Base-by-base conservation (phyloP, 805 yeast species). In the Scheffersomyces stipitis region DNA sequence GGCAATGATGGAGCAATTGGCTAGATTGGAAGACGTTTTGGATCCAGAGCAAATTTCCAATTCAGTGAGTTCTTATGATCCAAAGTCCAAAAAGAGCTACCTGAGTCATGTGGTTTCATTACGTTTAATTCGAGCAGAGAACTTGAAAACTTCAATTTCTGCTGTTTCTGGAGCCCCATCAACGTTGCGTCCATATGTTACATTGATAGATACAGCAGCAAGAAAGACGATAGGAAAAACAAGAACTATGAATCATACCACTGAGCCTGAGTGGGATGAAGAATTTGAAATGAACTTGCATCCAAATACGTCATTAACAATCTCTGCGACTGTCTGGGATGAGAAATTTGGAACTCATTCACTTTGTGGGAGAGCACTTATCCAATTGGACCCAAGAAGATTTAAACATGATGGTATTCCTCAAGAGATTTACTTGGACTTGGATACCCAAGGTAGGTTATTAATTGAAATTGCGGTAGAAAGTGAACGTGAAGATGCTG, bases 211-310 rank as follows among this genome's bases (percentile, higher is more conserved):
- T 48, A 73, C 81, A 4, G 60, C 59, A 26, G 69, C 70, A 2
- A 68, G 76, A 26, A 69, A 64, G 34, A 78, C 79, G 18, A 64
- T 86, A 23, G 90, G 84, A 2, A 80, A 77, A 42, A 90, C 98
- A 0, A 69, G 86, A 47, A 74, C 81, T 0, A 66, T 85, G 3
- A 66, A 71, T 20, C 76, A 76, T 36, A 76, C 81, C 4, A 62
- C 75, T 23, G 79, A 80, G 48, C 96, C 97, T 0, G 76, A 74
- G 12, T 91, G 95, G 95, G 86, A 86, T 50, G 96, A 90, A 63
- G 86, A 84, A 38, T 86, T 88, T 55, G 96, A 88, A 56, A 40
- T 67, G 6, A 62, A 66, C 3, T 34, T 68, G 10, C 56, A 60
- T 12, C 69, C 73, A 0, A 60, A 68, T 15, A 58, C 72, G 2